phyloP scores from a whole-genome alignment of 2,329 filamentous ascomycete genomes.

The Sporothrix phasma region DNA sequence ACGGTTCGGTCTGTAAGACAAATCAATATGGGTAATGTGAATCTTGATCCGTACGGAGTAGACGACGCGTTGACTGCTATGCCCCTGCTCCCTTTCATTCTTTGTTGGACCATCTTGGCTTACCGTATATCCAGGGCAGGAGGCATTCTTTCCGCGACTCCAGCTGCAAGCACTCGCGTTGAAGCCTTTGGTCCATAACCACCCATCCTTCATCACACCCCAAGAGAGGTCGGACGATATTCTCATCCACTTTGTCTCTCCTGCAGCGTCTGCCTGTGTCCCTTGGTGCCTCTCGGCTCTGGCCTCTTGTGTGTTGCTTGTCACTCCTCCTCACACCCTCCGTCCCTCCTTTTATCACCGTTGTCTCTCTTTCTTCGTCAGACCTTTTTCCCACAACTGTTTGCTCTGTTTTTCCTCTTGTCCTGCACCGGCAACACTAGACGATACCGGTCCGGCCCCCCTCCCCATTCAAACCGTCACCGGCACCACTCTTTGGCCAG shows the following conservation, averaged over 20 bases:
- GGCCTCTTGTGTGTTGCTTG: too few relatives aligned
- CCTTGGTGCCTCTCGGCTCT: too few relatives aligned
- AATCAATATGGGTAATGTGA: not conserved
- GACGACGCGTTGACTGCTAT: not conserved
- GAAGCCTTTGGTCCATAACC: too few relatives aligned
- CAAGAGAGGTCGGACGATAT: not conserved
- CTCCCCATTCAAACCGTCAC: not conserved
- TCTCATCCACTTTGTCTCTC: not conserved
- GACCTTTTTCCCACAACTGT: not conserved
- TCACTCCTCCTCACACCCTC: not conserved
- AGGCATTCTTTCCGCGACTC: too few relatives aligned
- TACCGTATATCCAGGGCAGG: too few relatives aligned
- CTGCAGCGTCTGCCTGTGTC: not conserved
- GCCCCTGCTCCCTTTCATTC: not conserved
- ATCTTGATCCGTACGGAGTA: not conserved
- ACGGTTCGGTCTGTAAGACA: not conserved
- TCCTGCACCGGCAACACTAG: too few relatives aligned
- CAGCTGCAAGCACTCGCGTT: too few relatives aligned
- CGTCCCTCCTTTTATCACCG: not conserved
- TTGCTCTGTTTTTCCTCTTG: not conserved
- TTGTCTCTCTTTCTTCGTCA: not conserved
- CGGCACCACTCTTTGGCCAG: not conserved
- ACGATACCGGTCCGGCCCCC: too few relatives aligned
- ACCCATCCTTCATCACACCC: not conserved
- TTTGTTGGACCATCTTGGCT: too few relatives aligned